A percentile compares a stretch with the other conserved stretches of the same genome.
phyloP scores from a whole-genome alignment of 345 rosid species.

The Eucalyptus pauciflora region DNA sequence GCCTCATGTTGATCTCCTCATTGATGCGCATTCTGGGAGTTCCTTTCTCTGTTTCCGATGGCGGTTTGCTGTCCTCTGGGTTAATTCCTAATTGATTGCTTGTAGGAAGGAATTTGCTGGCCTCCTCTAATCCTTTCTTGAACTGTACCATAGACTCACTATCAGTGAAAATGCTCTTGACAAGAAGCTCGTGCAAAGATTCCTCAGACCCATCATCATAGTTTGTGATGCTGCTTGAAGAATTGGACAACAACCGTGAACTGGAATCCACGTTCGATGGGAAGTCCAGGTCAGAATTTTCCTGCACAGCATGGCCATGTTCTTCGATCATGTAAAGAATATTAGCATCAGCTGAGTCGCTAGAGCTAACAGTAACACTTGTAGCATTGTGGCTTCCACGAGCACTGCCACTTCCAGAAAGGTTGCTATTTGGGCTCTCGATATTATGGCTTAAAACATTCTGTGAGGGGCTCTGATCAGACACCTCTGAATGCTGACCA shows the following conservation, averaged over 20 bases:
- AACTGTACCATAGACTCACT: slow-evolving; percentile 46
- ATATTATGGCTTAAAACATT: background rate
- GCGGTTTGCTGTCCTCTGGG: slow-evolving; percentile 4
- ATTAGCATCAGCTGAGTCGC: background rate
- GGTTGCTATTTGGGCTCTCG: slow-evolving; percentile 4
- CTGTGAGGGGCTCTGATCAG: background rate
- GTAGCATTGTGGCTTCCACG: background rate
- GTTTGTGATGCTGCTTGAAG: background rate
- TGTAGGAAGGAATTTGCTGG: slow-evolving; percentile 72
- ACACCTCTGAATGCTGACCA: slow-evolving; percentile 15
- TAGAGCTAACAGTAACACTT: background rate
- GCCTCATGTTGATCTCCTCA: background rate
- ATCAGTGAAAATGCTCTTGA: slow-evolving; percentile 39
- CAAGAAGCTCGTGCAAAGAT: slow-evolving; percentile 31
- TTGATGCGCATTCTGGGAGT: background rate
- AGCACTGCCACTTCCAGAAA: background rate
- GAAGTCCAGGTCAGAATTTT: background rate
- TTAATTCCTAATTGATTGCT: slow-evolving; percentile 22
- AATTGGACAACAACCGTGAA: background rate
- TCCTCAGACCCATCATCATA: slow-evolving; percentile 8
- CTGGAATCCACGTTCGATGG: background rate
- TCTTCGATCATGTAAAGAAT: background rate
- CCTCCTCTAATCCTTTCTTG: slow-evolving; percentile 70
- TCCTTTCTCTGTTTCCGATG: background rate
- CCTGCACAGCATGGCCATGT: background rate